phyloP scores from a whole-genome alignment of 2,329 filamentous ascomycete genomes.

The Diaporthe sp. region DNA sequence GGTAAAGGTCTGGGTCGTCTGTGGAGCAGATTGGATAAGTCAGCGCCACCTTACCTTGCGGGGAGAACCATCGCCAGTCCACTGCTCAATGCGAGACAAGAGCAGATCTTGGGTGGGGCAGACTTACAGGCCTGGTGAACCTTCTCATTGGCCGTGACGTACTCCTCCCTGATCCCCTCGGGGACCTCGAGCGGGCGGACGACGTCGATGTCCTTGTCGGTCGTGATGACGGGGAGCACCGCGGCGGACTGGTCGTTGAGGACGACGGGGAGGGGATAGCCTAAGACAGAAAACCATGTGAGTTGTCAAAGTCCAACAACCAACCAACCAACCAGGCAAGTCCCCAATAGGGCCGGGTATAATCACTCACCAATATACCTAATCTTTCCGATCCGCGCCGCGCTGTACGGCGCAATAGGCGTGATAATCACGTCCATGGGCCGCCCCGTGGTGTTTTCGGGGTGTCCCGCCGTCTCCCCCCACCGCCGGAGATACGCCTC shows the following conservation, averaged over 20 bases:
- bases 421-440: slow-evolving; percentile 22
- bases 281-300: background rate
- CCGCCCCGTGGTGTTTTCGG: background rate
- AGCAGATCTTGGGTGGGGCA: background rate
- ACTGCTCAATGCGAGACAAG: background rate
- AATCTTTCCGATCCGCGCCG: slow-evolving; percentile 4
- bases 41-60: background rate
- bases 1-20: slow-evolving; percentile 29
- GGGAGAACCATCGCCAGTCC: background rate
- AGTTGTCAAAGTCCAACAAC: background rate
- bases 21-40: background rate
- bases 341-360: background rate
- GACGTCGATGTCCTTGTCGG: slow-evolving; percentile 27
- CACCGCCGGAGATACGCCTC: slow-evolving; percentile 19
- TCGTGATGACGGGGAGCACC: slow-evolving; percentile 8
- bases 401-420: slow-evolving; percentile 27
- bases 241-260: slow-evolving; percentile 25
- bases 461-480: background rate
- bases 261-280: slow-evolving; percentile 15
- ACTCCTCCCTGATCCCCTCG: background rate
- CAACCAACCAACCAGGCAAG: background rate
- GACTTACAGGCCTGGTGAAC: slow-evolving; percentile 29
- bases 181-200: background rate
- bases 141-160: slow-evolving; percentile 12
- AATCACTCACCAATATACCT: background rate